Base-by-base conservation (phyloP, 345 rosid species). In the Salix viminalis region DNA sequence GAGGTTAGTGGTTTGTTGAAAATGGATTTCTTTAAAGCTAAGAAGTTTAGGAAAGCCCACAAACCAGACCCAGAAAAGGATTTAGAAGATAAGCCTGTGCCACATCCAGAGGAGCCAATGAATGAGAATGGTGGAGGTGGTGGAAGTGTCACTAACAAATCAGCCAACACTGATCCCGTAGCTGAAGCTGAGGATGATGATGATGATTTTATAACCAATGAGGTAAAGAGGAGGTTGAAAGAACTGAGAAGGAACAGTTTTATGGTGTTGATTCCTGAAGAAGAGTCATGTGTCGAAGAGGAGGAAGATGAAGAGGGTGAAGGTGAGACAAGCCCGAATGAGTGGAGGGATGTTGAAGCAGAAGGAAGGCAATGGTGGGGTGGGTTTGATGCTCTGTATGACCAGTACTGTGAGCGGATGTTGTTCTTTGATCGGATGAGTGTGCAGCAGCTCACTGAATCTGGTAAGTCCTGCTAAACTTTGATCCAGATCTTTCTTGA, bases 281-380 rank as follows among this genome's bases (percentile, higher is more conserved):
- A 94, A 87, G 97, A 91, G 24, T 88, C 92, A 16, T 86, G 87
- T 37, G 85, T 83, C 2, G 89, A 86, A 7, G 94, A 89, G 48
- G 95, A 89, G 37, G 97, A 87, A 19, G 89, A 89, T 3, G 96
- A 90, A 4, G 85, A 80, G 65, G 89, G 76, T 73, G 89, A 81
- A 70, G 91, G 81, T 52, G 99, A 86, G 86, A 90, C 90, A 21
- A 85, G 86, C 78, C 85, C 90, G 19, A 79, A 69, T 69, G 91
- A 90, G 76, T 96, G 98, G 97, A 90, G 94, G 83, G 99, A 93
- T 80, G 91, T 91, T 12, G 99, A 91, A 75, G 97, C 92, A 24
- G 92, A 93, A 80, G 97, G 90, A 58, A 88, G 93, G 74, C 92
- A 88, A 77, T 93, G 96, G 99, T 96, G 99, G 98, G 92, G 91